These are phyloP conservation scores for Arxiozyma telluris DNA, from an alignment of 1,139 yeast species.

Conservation along the genomic window DNA sequence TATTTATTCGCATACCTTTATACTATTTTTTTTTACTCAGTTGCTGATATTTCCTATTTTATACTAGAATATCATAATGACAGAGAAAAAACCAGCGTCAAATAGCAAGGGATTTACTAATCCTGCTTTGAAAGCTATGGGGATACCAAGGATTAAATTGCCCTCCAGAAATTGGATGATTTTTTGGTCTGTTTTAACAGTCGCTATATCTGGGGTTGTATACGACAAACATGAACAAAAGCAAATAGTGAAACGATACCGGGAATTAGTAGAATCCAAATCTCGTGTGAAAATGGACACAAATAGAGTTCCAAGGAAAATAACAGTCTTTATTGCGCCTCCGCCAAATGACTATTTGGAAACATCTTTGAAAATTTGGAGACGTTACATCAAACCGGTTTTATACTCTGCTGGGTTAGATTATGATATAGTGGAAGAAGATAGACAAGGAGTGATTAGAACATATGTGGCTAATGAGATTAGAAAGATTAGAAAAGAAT, in stretches of 20 bases:
- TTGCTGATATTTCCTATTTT: too few species aligned
- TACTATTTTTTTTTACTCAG: too few species aligned
- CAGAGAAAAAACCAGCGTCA: background rate
- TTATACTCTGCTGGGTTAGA: conserved; percentile 82
- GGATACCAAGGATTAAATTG: conserved; percentile 62
- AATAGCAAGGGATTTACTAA: conserved; percentile 38
- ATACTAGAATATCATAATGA: background rate
- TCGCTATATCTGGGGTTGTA: conserved; percentile 59
- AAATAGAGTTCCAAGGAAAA: conserved; percentile 55
- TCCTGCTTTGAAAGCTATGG: conserved; percentile 85
- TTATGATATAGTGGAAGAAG: conserved; percentile 61
- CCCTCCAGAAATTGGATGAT: conserved; percentile 94
- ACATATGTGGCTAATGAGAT: conserved; percentile 73
- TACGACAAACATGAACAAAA: conserved; percentile 75
- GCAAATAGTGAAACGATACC: conserved; percentile 56
- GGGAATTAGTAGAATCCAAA: conserved; percentile 46
- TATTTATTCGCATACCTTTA: too few species aligned
- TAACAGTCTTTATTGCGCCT: conserved; percentile 82
- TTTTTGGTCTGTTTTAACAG: conserved; percentile 66
- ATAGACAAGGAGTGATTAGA: conserved; percentile 83
- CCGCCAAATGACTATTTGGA: conserved; percentile 92
- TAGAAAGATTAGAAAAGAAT: conserved; percentile 50
- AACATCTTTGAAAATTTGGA: conserved; percentile 62
- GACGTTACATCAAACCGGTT: conserved; percentile 78
- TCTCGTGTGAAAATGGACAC: conserved; percentile 43